Evolutionary conservation across 2,329 filamentous ascomycete genomes (phyloP).

Genomic region (Ophiosphaerella korrae): DNA sequence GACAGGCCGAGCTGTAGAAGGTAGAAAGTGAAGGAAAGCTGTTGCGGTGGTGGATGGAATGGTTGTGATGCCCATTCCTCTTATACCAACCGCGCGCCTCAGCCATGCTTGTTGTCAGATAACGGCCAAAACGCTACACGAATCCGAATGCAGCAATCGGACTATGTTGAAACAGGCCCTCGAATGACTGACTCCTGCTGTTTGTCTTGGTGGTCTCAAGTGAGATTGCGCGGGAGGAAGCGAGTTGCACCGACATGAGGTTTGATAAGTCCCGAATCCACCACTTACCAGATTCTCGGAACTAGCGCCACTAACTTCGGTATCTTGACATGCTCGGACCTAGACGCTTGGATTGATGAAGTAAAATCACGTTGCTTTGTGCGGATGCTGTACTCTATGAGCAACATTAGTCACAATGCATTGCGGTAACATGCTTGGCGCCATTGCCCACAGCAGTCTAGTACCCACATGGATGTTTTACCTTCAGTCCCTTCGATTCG

Average conservation of each 20-base stretch:
- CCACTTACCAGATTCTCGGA: not conserved
- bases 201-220: constrained; percentile 1
- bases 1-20: constrained; percentile 6
- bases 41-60: not conserved
- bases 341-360: not conserved
- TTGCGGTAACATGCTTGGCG: not conserved
- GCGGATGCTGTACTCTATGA: not conserved
- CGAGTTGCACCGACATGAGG: not conserved
- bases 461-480: not conserved
- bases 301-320: not conserved
- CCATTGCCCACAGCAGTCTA: not conserved
- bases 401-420: not conserved
- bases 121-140: not conserved
- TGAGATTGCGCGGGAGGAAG: constrained; percentile 4
- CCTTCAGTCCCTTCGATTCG: not conserved
- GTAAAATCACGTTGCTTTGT: not conserved
- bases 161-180: constrained; percentile 1
- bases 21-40: constrained; percentile 2
- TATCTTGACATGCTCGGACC: not conserved
- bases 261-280: not conserved
- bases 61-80: not conserved
- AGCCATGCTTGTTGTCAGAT: not conserved
- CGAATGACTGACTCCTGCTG: not conserved
- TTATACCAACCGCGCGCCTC: constrained; percentile 2
- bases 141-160: not conserved